These are phyloP conservation scores for Yamadazyma atlantica DNA, from an alignment of 1,139 yeast species.

Conservation along the genomic window DNA sequence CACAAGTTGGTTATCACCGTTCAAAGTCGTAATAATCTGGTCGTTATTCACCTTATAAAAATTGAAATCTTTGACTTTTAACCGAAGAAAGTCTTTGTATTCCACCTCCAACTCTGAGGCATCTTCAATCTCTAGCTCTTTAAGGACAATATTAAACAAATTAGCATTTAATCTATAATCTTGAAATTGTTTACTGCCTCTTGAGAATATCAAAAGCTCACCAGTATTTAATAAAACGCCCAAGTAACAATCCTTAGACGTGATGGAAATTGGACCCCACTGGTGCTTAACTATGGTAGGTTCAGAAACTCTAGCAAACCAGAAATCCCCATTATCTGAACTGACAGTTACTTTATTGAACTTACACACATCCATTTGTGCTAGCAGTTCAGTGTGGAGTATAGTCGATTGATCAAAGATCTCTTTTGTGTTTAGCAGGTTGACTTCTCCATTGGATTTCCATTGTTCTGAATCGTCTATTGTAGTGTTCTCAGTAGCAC, in stretches of 20 bases:
- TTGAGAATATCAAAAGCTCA: conserved; percentile 33
- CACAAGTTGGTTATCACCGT: conserved; percentile 11
- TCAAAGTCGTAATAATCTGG: conserved; percentile 21
- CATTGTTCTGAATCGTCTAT: conserved; percentile 4
- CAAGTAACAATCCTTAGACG: conserved; percentile 29
- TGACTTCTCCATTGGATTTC: conserved; percentile 4
- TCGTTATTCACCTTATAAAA: conserved; percentile 20
- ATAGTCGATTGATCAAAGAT: conserved; percentile 29
- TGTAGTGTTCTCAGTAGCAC: no score
- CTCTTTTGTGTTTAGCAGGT: conserved; percentile 27
- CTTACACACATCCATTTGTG: conserved; percentile 29
- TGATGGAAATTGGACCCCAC: conserved; percentile 31
- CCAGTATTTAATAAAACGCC: conserved; percentile 41
- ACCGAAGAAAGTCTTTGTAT: conserved; percentile 19
- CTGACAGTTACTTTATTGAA: conserved; percentile 27
- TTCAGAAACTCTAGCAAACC: conserved; percentile 31
- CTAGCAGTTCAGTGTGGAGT: conserved; percentile 29
- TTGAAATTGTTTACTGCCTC: conserved; percentile 23
- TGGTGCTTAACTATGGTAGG: conserved; percentile 36
- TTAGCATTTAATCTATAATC: conserved; percentile 26
- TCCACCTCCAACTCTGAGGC: conserved; percentile 19
- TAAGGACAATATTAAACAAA: conserved; percentile 27
- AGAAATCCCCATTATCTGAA: conserved; percentile 29
- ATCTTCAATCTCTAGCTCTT: conserved; percentile 18
- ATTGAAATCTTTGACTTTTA: conserved; percentile 31